phyloP scores from a whole-genome alignment of 257 asterid species.

The Nicotiana tomentosiformis region DNA sequence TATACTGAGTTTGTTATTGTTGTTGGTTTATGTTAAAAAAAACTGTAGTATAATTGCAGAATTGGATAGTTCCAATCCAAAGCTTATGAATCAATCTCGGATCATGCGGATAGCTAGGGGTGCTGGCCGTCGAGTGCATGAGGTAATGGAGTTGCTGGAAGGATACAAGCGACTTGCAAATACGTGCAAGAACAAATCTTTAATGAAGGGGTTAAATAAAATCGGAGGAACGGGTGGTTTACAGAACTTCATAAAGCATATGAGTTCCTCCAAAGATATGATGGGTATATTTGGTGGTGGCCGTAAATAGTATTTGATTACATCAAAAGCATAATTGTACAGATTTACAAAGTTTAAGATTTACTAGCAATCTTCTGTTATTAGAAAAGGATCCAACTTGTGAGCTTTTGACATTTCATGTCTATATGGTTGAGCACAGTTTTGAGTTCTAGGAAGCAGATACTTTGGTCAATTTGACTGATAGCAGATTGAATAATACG shows the following conservation, averaged over 20 bases:
- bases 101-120: conserved; percentile 60
- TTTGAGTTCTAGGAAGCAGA: too few species aligned
- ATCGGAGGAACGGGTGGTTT: conserved; percentile 91
- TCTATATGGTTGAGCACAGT: too few species aligned
- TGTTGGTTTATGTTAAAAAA: too few species aligned
- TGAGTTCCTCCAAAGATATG: conserved; percentile 64
- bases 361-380: too few species aligned
- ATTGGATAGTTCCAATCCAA: conserved; percentile 83
- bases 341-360: too few species aligned
- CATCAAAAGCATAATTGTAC: too few species aligned
- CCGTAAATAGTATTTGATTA: too few species aligned
- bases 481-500: too few species aligned
- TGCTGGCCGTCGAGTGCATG: neutral
- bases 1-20: too few species aligned
- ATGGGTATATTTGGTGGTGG: conserved; percentile 81
- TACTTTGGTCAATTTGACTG: too few species aligned
- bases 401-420: too few species aligned
- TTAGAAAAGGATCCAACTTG: too few species aligned
- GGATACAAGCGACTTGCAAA: neutral
- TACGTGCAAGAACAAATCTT: neutral
- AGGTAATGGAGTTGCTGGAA: conserved; percentile 1
- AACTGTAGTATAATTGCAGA: conserved; percentile 16
- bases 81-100: conserved; percentile 77
- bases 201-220: conserved; percentile 42
- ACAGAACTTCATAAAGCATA: conserved; percentile 82